Evolutionary conservation across 2,329 filamentous ascomycete genomes (phyloP).

Genomic region (Coniochaeta ligniaria): DNA sequence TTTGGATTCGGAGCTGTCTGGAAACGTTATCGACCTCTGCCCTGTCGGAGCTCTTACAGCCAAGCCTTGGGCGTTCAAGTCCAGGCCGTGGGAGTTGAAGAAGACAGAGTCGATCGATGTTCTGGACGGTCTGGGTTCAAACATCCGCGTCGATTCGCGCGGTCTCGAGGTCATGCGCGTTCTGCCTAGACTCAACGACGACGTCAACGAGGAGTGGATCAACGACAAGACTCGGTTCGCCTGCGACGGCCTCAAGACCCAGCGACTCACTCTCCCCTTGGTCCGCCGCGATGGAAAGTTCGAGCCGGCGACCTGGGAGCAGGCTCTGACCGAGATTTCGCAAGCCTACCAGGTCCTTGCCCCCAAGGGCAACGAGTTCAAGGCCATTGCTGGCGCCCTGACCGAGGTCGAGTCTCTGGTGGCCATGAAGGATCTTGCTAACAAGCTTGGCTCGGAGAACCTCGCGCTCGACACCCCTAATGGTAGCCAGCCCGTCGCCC

Average conservation of each 20-base stretch:
- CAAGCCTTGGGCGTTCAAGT: constrained; percentile 96
- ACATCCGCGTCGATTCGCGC: constrained; percentile 87
- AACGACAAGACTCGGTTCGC: constrained; percentile 97
- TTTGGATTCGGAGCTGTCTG: constrained; percentile 89
- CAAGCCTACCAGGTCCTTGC: constrained; percentile 72
- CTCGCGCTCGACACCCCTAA: constrained; percentile 84
- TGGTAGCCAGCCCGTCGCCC: constrained; percentile 76
- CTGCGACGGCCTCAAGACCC: constrained; percentile 92
- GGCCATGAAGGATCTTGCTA: constrained; percentile 93
- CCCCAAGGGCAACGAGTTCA: constrained; percentile 90
- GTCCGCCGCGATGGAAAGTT: constrained; percentile 87
- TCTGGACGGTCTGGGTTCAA: constrained; percentile 84
- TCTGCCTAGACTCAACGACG: constrained; percentile 87
- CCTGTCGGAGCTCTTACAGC: constrained; percentile 94
- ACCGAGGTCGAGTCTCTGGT: constrained; percentile 90
- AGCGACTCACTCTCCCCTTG: constrained; percentile 87
- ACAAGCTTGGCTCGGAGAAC: constrained; percentile 94
- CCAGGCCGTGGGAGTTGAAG: constrained; percentile 94
- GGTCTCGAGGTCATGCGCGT: constrained; percentile 96
- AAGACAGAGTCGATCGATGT: constrained; percentile 96
- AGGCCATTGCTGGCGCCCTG: constrained; percentile 85
- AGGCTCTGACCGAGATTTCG: constrained; percentile 81
- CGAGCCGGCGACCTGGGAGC: constrained; percentile 89
- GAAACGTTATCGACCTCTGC: constrained; percentile 96
- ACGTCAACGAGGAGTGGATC: constrained; percentile 99